Evolutionary conservation across 2,329 filamentous ascomycete genomes (phyloP).

Genomic region (Hymenoscyphus scutula): DNA sequence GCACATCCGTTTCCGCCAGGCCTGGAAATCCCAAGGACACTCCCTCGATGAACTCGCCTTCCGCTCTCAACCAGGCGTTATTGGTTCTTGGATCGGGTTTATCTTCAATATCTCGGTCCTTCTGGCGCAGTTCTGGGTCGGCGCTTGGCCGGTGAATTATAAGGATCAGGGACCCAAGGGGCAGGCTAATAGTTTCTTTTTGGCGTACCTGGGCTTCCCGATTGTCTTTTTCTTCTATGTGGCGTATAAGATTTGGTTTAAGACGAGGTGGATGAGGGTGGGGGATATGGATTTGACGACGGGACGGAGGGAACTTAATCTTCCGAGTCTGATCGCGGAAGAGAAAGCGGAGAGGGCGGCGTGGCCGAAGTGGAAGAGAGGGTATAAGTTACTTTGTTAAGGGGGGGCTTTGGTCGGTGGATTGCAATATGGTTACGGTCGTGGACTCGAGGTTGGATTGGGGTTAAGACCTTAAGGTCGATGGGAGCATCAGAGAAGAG

Average conservation of each 20-base stretch:
- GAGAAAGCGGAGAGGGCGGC: conserved; percentile 69
- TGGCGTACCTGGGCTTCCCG: conserved; percentile 67
- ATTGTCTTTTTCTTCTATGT: conserved; percentile 68
- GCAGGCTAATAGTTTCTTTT: conserved; percentile 67
- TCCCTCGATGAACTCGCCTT: conserved; percentile 78
- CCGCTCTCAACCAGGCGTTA: conserved; percentile 71
- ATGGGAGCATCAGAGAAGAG: too few relatives aligned
- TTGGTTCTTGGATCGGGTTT: conserved; percentile 79
- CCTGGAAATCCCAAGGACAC: conserved; percentile 70
- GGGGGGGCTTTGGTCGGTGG: too few relatives aligned
- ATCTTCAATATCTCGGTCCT: conserved; percentile 73
- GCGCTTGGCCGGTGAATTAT: conserved; percentile 70
- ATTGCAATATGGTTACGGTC: too few relatives aligned
- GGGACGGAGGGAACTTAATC: conserved; percentile 79
- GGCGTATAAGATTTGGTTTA: conserved; percentile 71
- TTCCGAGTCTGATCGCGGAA: conserved; percentile 74
- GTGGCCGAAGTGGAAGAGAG: conserved; percentile 76
- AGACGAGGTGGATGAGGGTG: conserved; percentile 63
- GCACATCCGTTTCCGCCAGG: conserved; percentile 85
- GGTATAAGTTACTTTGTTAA: conserved; percentile 72
- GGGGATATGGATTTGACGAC: conserved; percentile 84
- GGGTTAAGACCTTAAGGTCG: too few relatives aligned
- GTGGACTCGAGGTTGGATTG: too few relatives aligned
- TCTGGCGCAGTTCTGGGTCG: conserved; percentile 84
- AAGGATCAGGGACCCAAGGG: conserved; percentile 41